phyloP scores from a whole-genome alignment of 441 rosid genomes.

The Omphalea diandra region DNA sequence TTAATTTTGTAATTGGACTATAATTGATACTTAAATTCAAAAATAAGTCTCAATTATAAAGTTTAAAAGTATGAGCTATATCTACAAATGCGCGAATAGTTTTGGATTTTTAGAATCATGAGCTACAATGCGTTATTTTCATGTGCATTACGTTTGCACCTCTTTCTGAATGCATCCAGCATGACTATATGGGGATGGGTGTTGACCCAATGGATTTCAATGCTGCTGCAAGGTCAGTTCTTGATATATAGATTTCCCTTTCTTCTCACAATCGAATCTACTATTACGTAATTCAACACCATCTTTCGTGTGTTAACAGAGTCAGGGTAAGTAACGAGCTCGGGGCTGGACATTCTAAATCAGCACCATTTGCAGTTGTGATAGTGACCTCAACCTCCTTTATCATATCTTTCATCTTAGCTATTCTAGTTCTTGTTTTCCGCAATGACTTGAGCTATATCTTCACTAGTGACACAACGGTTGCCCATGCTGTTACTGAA shows the following conservation, averaged over 20 bases:
- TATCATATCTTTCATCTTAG: constrained; percentile 25
- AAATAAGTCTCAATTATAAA: no score
- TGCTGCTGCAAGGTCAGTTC: constrained; percentile 41
- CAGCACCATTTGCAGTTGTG: constrained; percentile 38
- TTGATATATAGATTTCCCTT: neutral
- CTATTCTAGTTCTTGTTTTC: constrained; percentile 26
- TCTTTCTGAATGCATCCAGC: no score
- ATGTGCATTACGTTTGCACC: no score
- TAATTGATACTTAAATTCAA: no score
- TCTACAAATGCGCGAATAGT: no score
- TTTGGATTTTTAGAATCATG: no score
- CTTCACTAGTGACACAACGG: constrained; percentile 38
- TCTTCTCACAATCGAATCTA: no score
- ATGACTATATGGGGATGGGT: constrained; percentile 37
- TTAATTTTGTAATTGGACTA: no score
- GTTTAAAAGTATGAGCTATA: no score
- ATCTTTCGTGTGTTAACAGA: constrained; percentile 16
- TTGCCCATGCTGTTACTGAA: constrained; percentile 41
- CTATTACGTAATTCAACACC: no score
- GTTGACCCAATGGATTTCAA: constrained; percentile 48
- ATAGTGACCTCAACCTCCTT: constrained; percentile 34
- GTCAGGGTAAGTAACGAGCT: constrained; percentile 56
- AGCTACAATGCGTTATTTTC: no score
- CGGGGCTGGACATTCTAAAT: constrained; percentile 47
- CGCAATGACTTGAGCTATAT: constrained; percentile 42